Conservation (phyloP, 2,329 filamentous ascomycete species). For the Trichoderma cornu-damae region DNA sequence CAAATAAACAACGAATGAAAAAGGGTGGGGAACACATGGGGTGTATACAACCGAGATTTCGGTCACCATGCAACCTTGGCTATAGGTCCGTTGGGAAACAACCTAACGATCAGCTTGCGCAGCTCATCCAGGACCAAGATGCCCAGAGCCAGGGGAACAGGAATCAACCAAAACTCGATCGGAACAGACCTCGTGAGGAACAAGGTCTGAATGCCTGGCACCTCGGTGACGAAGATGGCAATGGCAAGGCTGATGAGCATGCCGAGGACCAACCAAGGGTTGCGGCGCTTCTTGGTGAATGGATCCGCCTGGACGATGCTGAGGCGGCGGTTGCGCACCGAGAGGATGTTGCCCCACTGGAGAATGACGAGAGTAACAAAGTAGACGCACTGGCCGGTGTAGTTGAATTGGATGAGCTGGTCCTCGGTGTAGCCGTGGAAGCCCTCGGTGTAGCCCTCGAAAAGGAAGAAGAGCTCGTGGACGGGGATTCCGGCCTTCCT, state of each 20-base stretch:
- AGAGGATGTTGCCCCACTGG: slow-evolving; percentile 50
- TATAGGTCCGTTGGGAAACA: slow-evolving; percentile 40
- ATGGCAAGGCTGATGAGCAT: slow-evolving; percentile 45
- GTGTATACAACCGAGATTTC: background rate
- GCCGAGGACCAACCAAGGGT: slow-evolving; percentile 45
- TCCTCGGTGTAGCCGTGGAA: slow-evolving; percentile 45
- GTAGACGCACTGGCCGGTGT: slow-evolving; percentile 47
- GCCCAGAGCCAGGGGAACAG: slow-evolving; percentile 45
- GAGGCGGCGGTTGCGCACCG: slow-evolving; percentile 47
- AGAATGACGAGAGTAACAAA: slow-evolving; percentile 51
- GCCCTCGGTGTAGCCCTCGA: slow-evolving; percentile 43
- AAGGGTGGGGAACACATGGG: background rate
- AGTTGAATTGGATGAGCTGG: slow-evolving; percentile 45
- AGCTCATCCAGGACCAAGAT: slow-evolving; percentile 50
- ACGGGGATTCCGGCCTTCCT: slow-evolving; percentile 44
- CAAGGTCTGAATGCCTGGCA: slow-evolving; percentile 43
- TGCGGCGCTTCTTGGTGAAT: slow-evolving; percentile 41
- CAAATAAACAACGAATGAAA: background rate
- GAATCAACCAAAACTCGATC: slow-evolving; percentile 49
- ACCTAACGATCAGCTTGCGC: slow-evolving; percentile 45
- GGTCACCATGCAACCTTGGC: slow-evolving; percentile 47
- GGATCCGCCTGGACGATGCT: slow-evolving; percentile 50
- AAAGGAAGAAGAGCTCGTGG: slow-evolving; percentile 45
- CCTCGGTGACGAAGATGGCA: slow-evolving; percentile 50
- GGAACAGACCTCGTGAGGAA: slow-evolving; percentile 48